A percentile compares a stretch with the other conserved stretches of the same genome.
These are phyloP conservation scores for Salix dunnii DNA, from an alignment of 345 rosid species.

Conservation along the genomic window DNA sequence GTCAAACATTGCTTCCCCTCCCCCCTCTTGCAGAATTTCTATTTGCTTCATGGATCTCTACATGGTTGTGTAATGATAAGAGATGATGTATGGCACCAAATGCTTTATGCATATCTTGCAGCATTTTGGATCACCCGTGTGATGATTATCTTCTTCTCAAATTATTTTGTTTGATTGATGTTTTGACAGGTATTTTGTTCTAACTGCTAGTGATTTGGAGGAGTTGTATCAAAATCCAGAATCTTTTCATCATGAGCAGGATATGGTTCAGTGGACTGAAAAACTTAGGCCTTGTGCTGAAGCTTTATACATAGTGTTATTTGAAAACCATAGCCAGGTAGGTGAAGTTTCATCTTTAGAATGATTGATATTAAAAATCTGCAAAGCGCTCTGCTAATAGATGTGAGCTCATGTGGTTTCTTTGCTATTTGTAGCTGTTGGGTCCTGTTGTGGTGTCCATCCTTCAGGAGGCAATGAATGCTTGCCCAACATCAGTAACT, in stretches of 20 bases:
- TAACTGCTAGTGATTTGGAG: conserved; percentile 78
- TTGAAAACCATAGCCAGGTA: conserved; percentile 95
- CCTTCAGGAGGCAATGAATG: conserved; percentile 92
- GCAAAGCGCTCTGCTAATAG: not conserved
- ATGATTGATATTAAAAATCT: not conserved
- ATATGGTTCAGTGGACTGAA: conserved; percentile 97
- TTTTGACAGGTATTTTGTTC: conserved; percentile 78
- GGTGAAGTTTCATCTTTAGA: conserved; percentile 33
- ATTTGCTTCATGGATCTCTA: too few species aligned
- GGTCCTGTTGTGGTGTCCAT: conserved; percentile 89
- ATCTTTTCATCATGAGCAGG: conserved; percentile 98
- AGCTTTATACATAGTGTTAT: conserved; percentile 93
- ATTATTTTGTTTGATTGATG: conserved; percentile 1
- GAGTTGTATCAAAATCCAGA: conserved; percentile 91
- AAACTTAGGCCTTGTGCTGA: conserved; percentile 97
- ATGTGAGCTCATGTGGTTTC: conserved; percentile 20
- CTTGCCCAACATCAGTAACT: conserved; percentile 72
- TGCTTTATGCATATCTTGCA: not conserved
- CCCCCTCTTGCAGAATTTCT: too few species aligned
- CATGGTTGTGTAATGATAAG: too few species aligned
- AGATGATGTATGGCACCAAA: not conserved
- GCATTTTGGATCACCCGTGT: too few species aligned
- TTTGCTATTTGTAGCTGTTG: conserved; percentile 54
- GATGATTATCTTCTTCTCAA: too few species aligned
- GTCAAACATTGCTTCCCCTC: too few species aligned